Base-by-base conservation (phyloP, 371 early-diverging fungal species). In the Saksenaea oblongispora region DNA sequence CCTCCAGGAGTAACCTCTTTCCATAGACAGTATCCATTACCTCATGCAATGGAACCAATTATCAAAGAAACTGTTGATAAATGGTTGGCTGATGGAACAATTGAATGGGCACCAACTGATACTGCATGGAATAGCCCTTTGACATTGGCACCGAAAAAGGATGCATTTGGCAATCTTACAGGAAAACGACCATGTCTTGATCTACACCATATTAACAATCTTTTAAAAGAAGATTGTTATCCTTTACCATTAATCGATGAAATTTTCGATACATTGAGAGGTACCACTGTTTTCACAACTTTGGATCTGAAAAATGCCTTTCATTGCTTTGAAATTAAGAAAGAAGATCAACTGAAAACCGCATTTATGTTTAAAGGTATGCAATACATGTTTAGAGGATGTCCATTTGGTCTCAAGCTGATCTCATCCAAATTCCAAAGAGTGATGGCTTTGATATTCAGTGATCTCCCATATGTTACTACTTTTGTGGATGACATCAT, bases 371-470 rank as follows among this genome's bases (percentile, higher is more conserved):
- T 15, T 11, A 10, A 27, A 8, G 58, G 58, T 36, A 63, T 56
- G 3, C 58, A 56, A 27, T 58, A 57, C 24, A 44, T 51, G 51
- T 63, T 63, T 27, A 34, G 24, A 34, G 34, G 36, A 18, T 17
- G 36, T 24, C 64, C 58, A 9, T 63, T 58, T 26, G 58, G 58
- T 26, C 24, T 57, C 1, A 64, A 59, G 53, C 63, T 51, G 0
- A n/a, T 80, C 0, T 70, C 69, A 0, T 63, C 70, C 0, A 34
- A 67, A 1, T 75, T 69, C n/a, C n/a, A n/a, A n/a, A n/a, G n/a
- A n/a, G n/a, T n/a, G n/a, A n/a, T n/a, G n/a, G n/a, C n/a, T n/a
- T n/a, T n/a, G n/a, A n/a, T n/a, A n/a, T n/a, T n/a, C n/a, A n/a
- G n/a, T n/a, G n/a, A n/a, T n/a, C n/a, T n/a, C n/a, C n/a, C n/a